Evolutionary conservation across 345 rosid genomes (phyloP).

Genomic region (Camelina laxa): DNA sequence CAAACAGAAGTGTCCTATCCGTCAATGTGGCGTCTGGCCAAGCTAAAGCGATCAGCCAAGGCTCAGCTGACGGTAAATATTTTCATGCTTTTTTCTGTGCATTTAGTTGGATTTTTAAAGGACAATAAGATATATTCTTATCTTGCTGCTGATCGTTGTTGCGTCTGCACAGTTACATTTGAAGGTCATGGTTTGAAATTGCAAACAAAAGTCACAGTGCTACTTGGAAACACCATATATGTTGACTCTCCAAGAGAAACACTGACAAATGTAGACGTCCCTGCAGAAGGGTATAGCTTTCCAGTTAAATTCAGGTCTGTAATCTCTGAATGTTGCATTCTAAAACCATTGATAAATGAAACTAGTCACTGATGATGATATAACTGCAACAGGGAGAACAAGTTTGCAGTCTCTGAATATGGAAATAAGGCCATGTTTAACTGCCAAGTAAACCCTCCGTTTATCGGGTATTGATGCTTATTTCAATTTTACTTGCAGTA

Average conservation of each 20-base stretch:
- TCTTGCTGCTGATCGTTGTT: conserved; percentile 36
- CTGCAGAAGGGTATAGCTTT: conserved; percentile 73
- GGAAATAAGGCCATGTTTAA: conserved; percentile 53
- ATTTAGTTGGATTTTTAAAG: not conserved
- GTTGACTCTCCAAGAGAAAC: conserved; percentile 77
- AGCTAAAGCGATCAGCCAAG: conserved; percentile 72
- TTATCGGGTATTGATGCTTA: conserved; percentile 66
- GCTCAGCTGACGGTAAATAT: conserved; percentile 65
- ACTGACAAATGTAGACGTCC: conserved; percentile 77
- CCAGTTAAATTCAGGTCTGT: conserved; percentile 76
- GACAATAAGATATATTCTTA: conserved; percentile 15
- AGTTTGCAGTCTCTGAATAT: conserved; percentile 46
- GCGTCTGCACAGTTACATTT: conserved; percentile 60
- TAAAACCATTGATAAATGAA: conserved; percentile 2
- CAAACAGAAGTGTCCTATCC: conserved; percentile 62
- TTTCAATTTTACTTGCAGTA: conserved; percentile 5
- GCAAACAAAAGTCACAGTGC: conserved; percentile 69
- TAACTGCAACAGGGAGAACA: conserved; percentile 52
- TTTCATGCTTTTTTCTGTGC: conserved; percentile 14
- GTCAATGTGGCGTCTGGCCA: conserved; percentile 66
- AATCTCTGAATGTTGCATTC: not conserved
- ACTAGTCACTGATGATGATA: conserved; percentile 13
- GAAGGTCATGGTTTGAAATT: conserved; percentile 61
- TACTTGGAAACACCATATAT: conserved; percentile 56
- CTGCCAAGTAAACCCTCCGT: conserved; percentile 81